These are phyloP conservation scores for Fraxinus americana DNA, from an alignment of 257 asterid genomes.

Conservation along the genomic window DNA sequence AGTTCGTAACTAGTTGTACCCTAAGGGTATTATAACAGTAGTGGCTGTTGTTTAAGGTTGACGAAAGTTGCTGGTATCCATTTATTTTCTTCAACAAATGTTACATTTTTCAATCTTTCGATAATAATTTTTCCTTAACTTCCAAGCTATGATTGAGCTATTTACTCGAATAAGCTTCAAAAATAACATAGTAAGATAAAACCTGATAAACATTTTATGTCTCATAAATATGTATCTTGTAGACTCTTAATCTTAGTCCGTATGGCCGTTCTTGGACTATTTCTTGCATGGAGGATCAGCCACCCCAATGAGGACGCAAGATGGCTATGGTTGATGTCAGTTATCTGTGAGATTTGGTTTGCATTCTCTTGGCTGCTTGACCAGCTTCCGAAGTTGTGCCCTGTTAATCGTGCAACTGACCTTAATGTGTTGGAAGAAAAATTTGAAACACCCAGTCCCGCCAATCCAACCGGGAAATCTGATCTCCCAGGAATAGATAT, in stretches of 20 bases:
- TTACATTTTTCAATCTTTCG: background rate
- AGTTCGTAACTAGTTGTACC: background rate
- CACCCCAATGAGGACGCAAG: slow-evolving; percentile 27
- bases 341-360: slow-evolving; percentile 28
- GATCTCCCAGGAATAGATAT: slow-evolving; percentile 24
- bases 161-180: background rate
- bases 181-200: background rate
- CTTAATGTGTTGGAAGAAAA: slow-evolving; percentile 17
- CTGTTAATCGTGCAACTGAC: slow-evolving; percentile 28
- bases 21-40: background rate
- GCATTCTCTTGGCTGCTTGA: slow-evolving; percentile 30
- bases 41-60: background rate
- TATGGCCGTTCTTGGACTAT: slow-evolving; percentile 15
- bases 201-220: background rate
- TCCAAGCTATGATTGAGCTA: background rate
- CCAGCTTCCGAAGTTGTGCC: slow-evolving; percentile 26
- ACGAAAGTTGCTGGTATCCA: background rate
- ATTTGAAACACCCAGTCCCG: slow-evolving; percentile 20
- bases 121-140: background rate
- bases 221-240: background rate
- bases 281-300: slow-evolving; percentile 21
- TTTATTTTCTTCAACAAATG: background rate
- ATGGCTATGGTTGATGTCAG: slow-evolving; percentile 28
- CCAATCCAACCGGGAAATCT: slow-evolving; percentile 27
- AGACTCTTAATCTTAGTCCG: slow-evolving; percentile 22